phyloP scores from a whole-genome alignment of 345 rosid genomes.

The Aquilaria sinensis region DNA sequence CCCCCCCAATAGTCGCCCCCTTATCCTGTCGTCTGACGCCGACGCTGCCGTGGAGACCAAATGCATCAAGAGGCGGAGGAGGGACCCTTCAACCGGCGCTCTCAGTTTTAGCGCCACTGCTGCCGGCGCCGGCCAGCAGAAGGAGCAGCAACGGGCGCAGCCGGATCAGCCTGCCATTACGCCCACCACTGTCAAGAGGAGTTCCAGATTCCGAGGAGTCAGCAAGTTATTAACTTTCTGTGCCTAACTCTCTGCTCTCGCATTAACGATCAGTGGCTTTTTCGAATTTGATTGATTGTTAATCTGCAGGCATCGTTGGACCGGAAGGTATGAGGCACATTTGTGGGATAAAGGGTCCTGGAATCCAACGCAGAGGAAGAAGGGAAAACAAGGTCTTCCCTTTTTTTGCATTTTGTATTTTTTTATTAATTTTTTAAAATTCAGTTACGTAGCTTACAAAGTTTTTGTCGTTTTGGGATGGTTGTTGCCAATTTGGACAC shows the following conservation, averaged over 20 bases:
- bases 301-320: constrained; percentile 30
- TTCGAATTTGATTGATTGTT: constrained; percentile 3
- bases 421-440: not conserved
- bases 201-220: constrained; percentile 41
- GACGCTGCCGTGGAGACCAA: constrained; percentile 7
- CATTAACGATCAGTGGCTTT: not conserved
- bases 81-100: constrained; percentile 16
- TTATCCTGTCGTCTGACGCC: constrained; percentile 8
- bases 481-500: not conserved
- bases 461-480: not conserved
- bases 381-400: constrained; percentile 31
- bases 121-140: not conserved
- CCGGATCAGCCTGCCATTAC: constrained; percentile 6
- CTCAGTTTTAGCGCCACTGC: not conserved
- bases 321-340: constrained; percentile 42
- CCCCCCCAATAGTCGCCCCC: constrained; percentile 1
- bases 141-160: constrained; percentile 4
- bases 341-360: constrained; percentile 43
- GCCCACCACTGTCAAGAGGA: constrained; percentile 31
- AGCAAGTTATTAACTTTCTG: constrained; percentile 22
- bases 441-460: too few species aligned
- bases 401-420: not conserved
- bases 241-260: not conserved
- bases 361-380: constrained; percentile 41
- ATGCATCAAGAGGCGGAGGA: constrained; percentile 26